Base-by-base conservation (phyloP, 2,329 filamentous ascomycete genomes). In the Pseudopithomyces chartarum region DNA sequence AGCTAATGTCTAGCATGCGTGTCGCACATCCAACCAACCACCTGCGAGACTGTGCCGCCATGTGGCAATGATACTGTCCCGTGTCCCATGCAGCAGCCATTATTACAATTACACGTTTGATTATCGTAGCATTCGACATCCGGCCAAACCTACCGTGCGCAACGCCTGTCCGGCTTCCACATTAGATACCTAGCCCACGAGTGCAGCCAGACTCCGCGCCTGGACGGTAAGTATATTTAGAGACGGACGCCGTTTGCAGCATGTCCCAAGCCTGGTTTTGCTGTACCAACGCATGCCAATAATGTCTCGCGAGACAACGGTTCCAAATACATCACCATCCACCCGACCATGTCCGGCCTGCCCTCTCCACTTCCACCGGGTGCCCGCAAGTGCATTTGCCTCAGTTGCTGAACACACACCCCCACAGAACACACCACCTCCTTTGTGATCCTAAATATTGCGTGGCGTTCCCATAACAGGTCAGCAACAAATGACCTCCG, bases 1-100 rank as follows among this genome's bases (percentile, higher is more conserved):
- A 51, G 48, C 48, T 42, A 51, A 22, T 7, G 46, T 49, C 38
- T 49, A 17, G 46, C 46, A 49, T 39, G 34, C 26, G 19, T 19
- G 22, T 29, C 23, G 20, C 34, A 49, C 46, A 26, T 20, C 33
- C 20, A 26, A 19, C 33, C 32, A 39, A 12, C 19, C 13, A 15
- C 19, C 22, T 17, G 26, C 26, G 8, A 29, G 26, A 29, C n/a
- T 36, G 13, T 47, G 44, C 32, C 6, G 33, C 19, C 10, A 38
- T 48, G 11, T 13, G 40, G 11, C 23, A 38, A 23, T 6, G 17
- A 48, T 17, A 15, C n/a, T 4, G 3, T 34, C 12, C 44, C 26
- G 23, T n/a, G 23, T 29, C 17, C 20, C n/a, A 12, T 36, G 34
- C 34, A 33, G 32, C 13, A n/a, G 34, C 15, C 34, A 36, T n/a